Evolutionary conservation across 352 stramenopile genomes (phyloP).

Genomic region (Globisporangium nodosum): DNA sequence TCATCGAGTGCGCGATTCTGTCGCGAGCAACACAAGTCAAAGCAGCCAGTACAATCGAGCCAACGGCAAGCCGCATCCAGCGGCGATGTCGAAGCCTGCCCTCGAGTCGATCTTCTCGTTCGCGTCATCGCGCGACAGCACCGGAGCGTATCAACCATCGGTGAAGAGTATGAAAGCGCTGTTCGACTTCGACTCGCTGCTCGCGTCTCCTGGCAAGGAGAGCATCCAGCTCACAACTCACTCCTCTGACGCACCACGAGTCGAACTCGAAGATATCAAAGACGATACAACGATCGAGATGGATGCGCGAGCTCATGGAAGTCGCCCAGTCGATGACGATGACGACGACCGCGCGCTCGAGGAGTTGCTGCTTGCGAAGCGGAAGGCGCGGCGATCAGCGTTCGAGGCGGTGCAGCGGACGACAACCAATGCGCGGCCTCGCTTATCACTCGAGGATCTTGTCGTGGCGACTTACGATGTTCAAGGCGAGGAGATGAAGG

Average conservation of each 20-base stretch:
- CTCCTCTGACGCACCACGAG: background rate
- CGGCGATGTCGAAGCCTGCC: background rate
- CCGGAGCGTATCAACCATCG: background rate
- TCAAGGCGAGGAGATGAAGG: background rate
- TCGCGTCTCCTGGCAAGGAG: constrained; percentile 8
- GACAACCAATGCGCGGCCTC: background rate
- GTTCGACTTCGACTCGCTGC: constrained; percentile 57
- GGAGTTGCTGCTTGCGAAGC: constrained; percentile 10
- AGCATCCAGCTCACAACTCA: background rate
- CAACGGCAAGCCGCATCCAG: background rate
- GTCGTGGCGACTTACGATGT: background rate
- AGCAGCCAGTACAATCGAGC: too few species aligned
- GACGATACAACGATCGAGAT: background rate
- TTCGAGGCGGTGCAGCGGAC: background rate
- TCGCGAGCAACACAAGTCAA: background rate
- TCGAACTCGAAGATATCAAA: background rate
- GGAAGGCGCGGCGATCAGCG: constrained; percentile 4
- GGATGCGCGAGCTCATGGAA: background rate
- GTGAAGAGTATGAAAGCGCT: constrained; percentile 10
- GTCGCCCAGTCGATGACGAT: background rate
- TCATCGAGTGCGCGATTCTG: background rate
- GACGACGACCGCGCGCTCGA: constrained; percentile 6
- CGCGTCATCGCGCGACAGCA: background rate
- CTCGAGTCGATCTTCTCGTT: constrained; percentile 28
- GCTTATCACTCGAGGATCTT: background rate